These are phyloP conservation scores for Trichomonas tenax DNA, from an alignment of 208 protist genomes.

Conservation along the genomic window DNA sequence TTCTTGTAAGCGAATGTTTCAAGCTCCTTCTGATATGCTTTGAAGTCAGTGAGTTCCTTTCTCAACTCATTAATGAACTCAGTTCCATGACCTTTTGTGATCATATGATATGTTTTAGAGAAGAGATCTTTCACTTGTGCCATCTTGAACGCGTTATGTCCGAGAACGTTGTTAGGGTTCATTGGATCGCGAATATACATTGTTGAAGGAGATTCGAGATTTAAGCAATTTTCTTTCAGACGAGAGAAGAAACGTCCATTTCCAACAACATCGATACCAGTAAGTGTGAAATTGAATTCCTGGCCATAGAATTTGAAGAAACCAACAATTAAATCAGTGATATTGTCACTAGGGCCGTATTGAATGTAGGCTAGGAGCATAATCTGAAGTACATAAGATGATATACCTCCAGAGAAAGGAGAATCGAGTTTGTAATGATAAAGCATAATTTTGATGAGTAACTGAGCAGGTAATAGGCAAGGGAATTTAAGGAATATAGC, in stretches of 20 bases:
- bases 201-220: neutral
- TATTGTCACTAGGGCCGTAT: neutral
- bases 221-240: neutral
- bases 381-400: neutral
- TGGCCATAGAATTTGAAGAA: neutral
- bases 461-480: neutral
- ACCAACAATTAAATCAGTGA: neutral
- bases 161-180: neutral
- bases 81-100: no score
- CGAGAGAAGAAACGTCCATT: neutral
- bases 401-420: neutral
- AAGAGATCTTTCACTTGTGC: no score
- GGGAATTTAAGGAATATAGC: neutral
- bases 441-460: neutral
- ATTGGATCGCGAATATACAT: neutral
- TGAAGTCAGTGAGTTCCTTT: no score
- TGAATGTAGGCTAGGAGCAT: neutral
- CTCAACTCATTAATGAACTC: no score
- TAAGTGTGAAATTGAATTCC: neutral
- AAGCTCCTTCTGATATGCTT: no score
- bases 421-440: neutral
- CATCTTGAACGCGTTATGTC: neutral
- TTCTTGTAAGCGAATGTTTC: no score
- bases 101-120: no score
- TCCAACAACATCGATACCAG: neutral